Evolutionary conservation across 176 grass and related monocot species (phyloP).

Genomic region (Tillandsia fasciculata): DNA sequence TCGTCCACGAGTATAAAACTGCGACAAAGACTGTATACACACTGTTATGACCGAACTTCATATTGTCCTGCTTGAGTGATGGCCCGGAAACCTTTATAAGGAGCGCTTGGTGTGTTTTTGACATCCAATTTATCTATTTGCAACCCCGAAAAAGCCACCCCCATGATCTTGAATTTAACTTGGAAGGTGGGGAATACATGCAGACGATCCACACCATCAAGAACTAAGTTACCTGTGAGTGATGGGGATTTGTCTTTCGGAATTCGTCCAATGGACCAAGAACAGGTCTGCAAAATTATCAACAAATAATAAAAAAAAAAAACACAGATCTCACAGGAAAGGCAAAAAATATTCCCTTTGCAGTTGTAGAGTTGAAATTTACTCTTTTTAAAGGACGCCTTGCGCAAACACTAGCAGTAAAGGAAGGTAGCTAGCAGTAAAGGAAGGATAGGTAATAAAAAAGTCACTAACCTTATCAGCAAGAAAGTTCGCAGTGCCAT

Average conservation of each 20-base stretch:
- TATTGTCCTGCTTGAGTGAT: constrained; percentile 82
- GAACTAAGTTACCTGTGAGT: constrained; percentile 69
- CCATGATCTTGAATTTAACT: constrained; percentile 89
- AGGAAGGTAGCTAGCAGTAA: neutral
- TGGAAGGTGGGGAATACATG: constrained; percentile 60
- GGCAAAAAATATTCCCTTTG: neutral
- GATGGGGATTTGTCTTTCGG: constrained; percentile 87
- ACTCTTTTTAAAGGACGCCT: neutral
- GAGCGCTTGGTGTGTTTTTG: constrained; percentile 44
- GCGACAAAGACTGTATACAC: neutral
- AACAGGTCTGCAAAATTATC: constrained; percentile 54
- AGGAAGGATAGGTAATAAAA: constrained; percentile 1
- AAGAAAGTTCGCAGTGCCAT: constrained; percentile 82
- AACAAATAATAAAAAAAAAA: constrained; percentile 1
- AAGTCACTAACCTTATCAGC: constrained; percentile 58
- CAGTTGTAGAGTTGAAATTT: neutral
- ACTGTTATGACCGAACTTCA: constrained; percentile 63
- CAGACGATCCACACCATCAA: constrained; percentile 56
- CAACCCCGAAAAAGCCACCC: constrained; percentile 72
- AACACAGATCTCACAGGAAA: constrained; percentile 8
- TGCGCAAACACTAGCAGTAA: neutral
- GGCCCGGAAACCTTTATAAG: constrained; percentile 93
- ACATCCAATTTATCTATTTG: constrained; percentile 90
- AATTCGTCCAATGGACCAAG: constrained; percentile 83
- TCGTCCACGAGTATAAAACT: neutral